These are phyloP conservation scores for Phyllosticta citrichinensis DNA, from an alignment of 2,329 filamentous ascomycete species.

Conservation along the genomic window DNA sequence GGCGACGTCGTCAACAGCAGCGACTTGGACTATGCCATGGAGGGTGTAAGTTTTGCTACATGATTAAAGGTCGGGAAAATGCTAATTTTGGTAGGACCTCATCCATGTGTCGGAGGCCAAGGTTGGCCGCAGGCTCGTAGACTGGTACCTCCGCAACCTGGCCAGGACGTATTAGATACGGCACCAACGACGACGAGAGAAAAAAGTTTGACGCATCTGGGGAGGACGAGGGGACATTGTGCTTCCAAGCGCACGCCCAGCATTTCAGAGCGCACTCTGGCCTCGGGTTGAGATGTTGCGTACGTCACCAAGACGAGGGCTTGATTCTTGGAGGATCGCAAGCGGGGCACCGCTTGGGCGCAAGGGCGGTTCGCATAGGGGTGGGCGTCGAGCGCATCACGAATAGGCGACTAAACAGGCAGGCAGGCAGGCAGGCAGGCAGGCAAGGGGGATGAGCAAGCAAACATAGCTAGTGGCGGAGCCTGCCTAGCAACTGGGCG, in stretches of 20 bases:
- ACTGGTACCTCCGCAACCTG: slow-evolving; percentile 98
- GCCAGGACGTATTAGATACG: slow-evolving; percentile 73
- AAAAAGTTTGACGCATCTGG: not conserved
- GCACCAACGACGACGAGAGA: not conserved
- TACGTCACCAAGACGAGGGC: not conserved
- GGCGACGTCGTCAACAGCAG: slow-evolving; percentile 88
- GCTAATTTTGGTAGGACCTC: slow-evolving; percentile 54
- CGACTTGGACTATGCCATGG: slow-evolving; percentile 94
- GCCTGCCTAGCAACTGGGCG: not conserved
- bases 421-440: not conserved
- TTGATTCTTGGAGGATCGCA: not conserved
- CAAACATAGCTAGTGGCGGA: not conserved
- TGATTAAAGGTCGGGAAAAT: not conserved
- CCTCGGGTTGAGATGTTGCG: not conserved
- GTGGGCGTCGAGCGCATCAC: not conserved
- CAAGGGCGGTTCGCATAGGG: not conserved
- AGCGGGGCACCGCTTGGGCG: not conserved
- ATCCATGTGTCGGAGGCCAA: slow-evolving; percentile 99
- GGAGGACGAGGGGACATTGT: not conserved
- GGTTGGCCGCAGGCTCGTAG: slow-evolving; percentile 91
- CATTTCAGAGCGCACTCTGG: not conserved
- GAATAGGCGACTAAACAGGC: not conserved
- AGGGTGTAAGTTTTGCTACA: slow-evolving; percentile 58
- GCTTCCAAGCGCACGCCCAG: not conserved
- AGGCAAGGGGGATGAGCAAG: not conserved